These are phyloP conservation scores for Blastobotrys petasosporus DNA, from an alignment of 1,139 yeast species.

Conservation along the genomic window DNA sequence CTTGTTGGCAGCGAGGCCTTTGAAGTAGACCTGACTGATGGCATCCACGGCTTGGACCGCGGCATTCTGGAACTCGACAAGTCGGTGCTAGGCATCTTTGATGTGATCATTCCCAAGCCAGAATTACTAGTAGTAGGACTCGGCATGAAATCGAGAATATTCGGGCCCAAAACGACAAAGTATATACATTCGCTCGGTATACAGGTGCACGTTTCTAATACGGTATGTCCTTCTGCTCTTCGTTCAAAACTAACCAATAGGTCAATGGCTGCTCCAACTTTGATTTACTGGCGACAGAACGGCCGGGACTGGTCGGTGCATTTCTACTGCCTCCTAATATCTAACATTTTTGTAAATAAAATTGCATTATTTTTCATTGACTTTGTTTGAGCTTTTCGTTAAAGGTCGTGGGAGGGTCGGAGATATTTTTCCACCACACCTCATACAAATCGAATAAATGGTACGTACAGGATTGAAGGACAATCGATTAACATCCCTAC, in stretches of 20 bases:
- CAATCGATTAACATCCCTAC: background rate
- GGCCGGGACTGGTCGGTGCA: slow-evolving; percentile 68
- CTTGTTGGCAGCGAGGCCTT: slow-evolving; percentile 58
- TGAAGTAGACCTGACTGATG: slow-evolving; percentile 46
- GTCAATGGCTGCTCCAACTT: slow-evolving; percentile 62
- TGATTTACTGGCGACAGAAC: slow-evolving; percentile 72
- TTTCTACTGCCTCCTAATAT: slow-evolving; percentile 65
- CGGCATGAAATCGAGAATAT: slow-evolving; percentile 56
- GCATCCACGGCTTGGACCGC: slow-evolving; percentile 29
- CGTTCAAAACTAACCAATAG: slow-evolving; percentile 10
- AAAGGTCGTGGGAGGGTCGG: no score
- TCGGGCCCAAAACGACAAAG: slow-evolving; percentile 49
- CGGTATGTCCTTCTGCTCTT: slow-evolving; percentile 25
- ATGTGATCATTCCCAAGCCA: slow-evolving; percentile 66
- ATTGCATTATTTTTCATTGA: background rate
- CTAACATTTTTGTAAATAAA: slow-evolving; percentile 24
- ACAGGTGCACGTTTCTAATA: slow-evolving; percentile 62
- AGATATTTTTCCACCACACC: background rate
- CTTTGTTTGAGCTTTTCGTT: slow-evolving; percentile 1
- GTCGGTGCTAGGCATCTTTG: slow-evolving; percentile 45
- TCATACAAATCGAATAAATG: background rate
- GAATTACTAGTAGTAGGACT: slow-evolving; percentile 68
- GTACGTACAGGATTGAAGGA: background rate
- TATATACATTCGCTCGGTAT: slow-evolving; percentile 55
- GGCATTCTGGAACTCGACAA: slow-evolving; percentile 36